Conservation (phyloP, 139 green algal species). For the Picochlorum sp. region DNA sequence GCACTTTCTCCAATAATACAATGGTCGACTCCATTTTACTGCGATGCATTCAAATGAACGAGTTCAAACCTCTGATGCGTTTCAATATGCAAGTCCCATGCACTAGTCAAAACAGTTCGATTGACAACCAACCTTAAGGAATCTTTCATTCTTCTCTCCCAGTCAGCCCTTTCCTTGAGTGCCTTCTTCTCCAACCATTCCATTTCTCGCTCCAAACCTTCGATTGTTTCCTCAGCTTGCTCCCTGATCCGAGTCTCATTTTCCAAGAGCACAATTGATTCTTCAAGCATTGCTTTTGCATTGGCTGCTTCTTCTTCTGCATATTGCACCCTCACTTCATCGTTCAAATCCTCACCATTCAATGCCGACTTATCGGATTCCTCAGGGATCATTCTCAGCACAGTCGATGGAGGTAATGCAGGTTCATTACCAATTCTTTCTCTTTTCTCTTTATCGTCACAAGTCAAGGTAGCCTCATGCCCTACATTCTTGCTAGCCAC, state of each 20-base stretch:
- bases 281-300: slow-evolving; percentile 12
- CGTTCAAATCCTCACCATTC: neutral
- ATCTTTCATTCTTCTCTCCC: slow-evolving; percentile 12
- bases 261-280: slow-evolving; percentile 21
- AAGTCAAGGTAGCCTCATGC: neutral
- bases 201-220: neutral
- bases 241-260: neutral
- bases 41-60: no score
- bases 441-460: neutral
- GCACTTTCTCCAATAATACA: slow-evolving; percentile 13
- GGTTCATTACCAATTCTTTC: neutral
- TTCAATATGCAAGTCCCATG: no score
- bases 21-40: slow-evolving; percentile 11
- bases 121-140: neutral
- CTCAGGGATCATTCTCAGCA: neutral
- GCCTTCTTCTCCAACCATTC: slow-evolving; percentile 16
- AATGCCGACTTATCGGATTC: neutral
- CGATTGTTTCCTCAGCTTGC: neutral
- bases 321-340: slow-evolving; percentile 2
- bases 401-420: neutral
- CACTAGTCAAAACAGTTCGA: no score
- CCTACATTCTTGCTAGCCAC: neutral
- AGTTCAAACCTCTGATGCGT: no score
- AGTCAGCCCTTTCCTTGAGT: slow-evolving; percentile 15
- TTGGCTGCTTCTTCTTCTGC: slow-evolving; percentile 7